Base-by-base conservation (phyloP, 192 early-diverging fungal species). In the Entrophospora sp. region DNA sequence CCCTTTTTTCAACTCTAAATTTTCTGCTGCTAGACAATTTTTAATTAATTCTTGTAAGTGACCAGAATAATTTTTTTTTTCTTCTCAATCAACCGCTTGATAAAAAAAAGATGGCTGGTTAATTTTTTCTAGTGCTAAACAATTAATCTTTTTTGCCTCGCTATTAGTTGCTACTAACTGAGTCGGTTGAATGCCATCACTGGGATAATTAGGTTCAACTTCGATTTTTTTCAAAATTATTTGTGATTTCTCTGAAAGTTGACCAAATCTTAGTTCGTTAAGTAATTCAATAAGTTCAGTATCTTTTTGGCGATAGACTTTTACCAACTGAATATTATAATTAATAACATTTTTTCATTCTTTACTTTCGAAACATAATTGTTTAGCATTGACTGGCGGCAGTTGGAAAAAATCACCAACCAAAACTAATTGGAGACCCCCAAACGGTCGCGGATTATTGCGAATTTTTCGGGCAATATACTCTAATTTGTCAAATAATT, bases 351-450 rank as follows among this genome's bases (percentile, higher is more conserved):
- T 48, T 1, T 32, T 55, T 88, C 89, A 91, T 6, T 76, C 53
- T 10, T 71, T 32, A n/a, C 83, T 61, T 55, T 91, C 87, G 42
- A 89, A 89, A 25, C 80, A 81, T 55, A 87, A 80, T 57, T 68
- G 65, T 2, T 72, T 43, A 18, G 68, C 64, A 6, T 73, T 64
- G 5, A 88, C 89, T 16, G 89, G 89, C 25, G 89, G 89, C 28
- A 91, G 73, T 62, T 91, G 89, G 74, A 86, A 91, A 71, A 91
- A 91, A 43, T 91, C 89, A 8, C 89, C 89, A 0, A 86, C 86
- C 22, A 74, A 51, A 37, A 74, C 62, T 69, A 91, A 71, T 67
- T 91, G 89, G 18, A 91, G 80, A 12, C 89, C 89, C 18, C 89
- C 89, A 75, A 91, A 91, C 8, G 83, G 88, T 22, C 61, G 57